Evolutionary conservation across 176 grass and related monocot genomes (phyloP).

Genomic region (Triticum aestivum): IWGSC_CS_RefSeq_v2.1 NC_057806.1:541413797-541414296

Average conservation of each 20-base stretch:
- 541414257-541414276: background rate
- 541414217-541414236: background rate
- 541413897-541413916: background rate
- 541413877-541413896: background rate
- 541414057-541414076: background rate
- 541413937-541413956: slow-evolving; percentile 14
- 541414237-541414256: background rate
- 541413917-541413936: background rate
- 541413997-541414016: background rate
- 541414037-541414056: background rate
- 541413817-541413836: background rate
- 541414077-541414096: background rate
- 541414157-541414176: background rate
- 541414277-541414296: background rate
- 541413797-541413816: no score
- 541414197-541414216: background rate
- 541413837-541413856: background rate
- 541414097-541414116: background rate
- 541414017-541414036: background rate
- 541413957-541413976: background rate
- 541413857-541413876: background rate
- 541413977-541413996: slow-evolving; percentile 7
- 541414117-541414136: background rate
- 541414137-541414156: background rate
- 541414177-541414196: background rate